A percentile compares a stretch with the other conserved stretches of the same genome.
phyloP scores from a whole-genome alignment of 2,329 filamentous ascomycete genomes.

The Cercospora sp. region DNA sequence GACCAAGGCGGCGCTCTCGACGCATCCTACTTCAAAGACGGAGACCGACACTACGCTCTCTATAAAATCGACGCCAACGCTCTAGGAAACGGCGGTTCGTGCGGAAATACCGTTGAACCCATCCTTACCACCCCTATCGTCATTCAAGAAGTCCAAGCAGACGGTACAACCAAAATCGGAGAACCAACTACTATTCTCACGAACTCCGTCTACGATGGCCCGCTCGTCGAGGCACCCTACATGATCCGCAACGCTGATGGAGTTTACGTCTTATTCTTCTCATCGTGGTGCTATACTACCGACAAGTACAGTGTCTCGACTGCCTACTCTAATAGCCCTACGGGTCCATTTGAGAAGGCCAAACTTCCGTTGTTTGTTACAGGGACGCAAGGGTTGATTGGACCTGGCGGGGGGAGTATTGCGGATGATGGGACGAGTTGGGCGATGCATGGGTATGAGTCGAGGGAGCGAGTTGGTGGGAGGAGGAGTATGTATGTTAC shows the following conservation, averaged over 20 bases:
- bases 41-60: constrained; percentile 28
- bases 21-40: constrained; percentile 33
- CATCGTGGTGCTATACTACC: constrained; percentile 30
- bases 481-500: constrained; percentile 22
- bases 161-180: constrained; percentile 32
- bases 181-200: constrained; percentile 25
- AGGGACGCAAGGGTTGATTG: constrained; percentile 32
- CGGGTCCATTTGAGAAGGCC: constrained; percentile 20
- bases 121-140: constrained; percentile 31
- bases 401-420: constrained; percentile 21
- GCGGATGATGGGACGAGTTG: constrained; percentile 18
- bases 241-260: constrained; percentile 27
- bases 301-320: constrained; percentile 22
- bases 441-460: constrained; percentile 23
- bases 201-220: constrained; percentile 30
- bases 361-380: constrained; percentile 18
- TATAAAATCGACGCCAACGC: constrained; percentile 38
- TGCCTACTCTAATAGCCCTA: constrained; percentile 16
- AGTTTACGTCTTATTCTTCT: constrained; percentile 34
- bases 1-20: constrained; percentile 36
- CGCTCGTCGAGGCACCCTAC: constrained; percentile 33
- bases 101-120: constrained; percentile 30
- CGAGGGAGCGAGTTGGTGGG: constrained; percentile 5
- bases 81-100: constrained; percentile 31
- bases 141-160: constrained; percentile 31